Evolutionary conservation across 2,329 filamentous ascomycete genomes (phyloP), one percentile per base, ranked within the genome.

Genomic region (Madurella fahalii): DNA sequence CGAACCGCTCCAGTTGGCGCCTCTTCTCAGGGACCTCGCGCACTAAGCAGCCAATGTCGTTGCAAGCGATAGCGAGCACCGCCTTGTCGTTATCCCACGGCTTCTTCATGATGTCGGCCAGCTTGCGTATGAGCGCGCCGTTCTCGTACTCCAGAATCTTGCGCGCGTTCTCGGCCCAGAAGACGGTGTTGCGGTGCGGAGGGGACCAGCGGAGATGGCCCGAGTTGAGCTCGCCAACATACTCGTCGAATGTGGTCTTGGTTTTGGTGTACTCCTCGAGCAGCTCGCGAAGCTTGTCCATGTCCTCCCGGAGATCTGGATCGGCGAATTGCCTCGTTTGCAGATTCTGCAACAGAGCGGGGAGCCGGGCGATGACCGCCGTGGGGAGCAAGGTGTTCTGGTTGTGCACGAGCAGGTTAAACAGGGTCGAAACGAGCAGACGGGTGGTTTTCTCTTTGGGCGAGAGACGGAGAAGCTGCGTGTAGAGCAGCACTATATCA

Each of bases 391-490:
- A 73, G 69, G 88, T 80, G 80, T 88, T 76, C 74, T 82, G 71
- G 77, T 90, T 86, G 57, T 77, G 76, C 43, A 76, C 76, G 39
- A 96, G 83, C 43, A 99, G 84, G 72, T 96, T 97, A 69, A 87
- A 82, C 40, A 99, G 81, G 8, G 93, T 96, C 9, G 91, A 91
- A 43, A 97, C 80, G 44, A 96, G 83, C 51, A 99, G 81, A 31
- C 94, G 86, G 0, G 93, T 97, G 1, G 93, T 97, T 79, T 99
- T 99, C 71, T 97, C 94, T 72, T 99, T 99, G 43, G 93, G 92
- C 2, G 94, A 97, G 41, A 96, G 78, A 52, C 91, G 87, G 52
- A 99, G 79, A 39, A 99, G 85, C 62, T 95, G 89, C n/a, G 89
- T 91, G 71, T 96, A 96, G 43, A 97, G 82, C 45, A 91, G 81